phyloP scores from a whole-genome alignment of 495 filamentous ascomycete species.

The Trichoderma parareesei region DNA sequence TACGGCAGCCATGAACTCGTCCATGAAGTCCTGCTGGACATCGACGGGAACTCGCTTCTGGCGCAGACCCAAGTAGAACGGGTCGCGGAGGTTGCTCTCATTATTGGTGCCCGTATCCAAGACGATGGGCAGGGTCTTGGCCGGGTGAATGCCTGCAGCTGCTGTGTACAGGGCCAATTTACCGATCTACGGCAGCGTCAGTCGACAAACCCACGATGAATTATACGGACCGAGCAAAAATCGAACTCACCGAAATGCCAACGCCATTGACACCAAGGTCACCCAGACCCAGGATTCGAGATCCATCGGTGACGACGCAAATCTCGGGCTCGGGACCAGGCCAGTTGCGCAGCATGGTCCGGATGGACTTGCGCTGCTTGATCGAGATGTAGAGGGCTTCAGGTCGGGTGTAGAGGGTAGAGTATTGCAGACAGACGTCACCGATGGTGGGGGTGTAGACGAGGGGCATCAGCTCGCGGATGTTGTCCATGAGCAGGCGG shows the following conservation, averaged over 20 bases:
- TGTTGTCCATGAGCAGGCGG: constrained; percentile 80
- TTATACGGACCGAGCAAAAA: neutral
- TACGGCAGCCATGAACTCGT: constrained; percentile 91
- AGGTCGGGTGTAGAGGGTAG: constrained; percentile 88
- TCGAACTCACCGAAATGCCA: constrained; percentile 79
- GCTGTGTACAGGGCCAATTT: constrained; percentile 90
- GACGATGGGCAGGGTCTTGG: constrained; percentile 84
- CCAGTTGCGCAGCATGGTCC: constrained; percentile 82
- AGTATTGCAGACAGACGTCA: constrained; percentile 93
- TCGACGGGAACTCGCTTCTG: constrained; percentile 69
- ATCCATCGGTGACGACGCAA: constrained; percentile 94
- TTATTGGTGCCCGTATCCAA: constrained; percentile 90
- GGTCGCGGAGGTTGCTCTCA: constrained; percentile 78
- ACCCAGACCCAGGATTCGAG: constrained; percentile 88
- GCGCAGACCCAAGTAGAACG: constrained; percentile 86
- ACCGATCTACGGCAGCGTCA: constrained; percentile 46
- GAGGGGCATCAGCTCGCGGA: constrained; percentile 83
- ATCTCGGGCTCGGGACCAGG: constrained; percentile 83
- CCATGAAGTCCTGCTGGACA: constrained; percentile 88
- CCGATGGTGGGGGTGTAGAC: constrained; percentile 98
- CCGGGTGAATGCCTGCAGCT: constrained; percentile 93
- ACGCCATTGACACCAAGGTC: constrained; percentile 97
- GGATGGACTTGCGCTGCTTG: constrained; percentile 77
- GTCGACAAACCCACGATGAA: neutral
- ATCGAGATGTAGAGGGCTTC: constrained; percentile 92